Percentiles rank a stretch among this genome's conserved stretches.
These are phyloP conservation scores for Ramalina intermedia DNA, from an alignment of 495 filamentous ascomycete genomes.

Conservation along the genomic window DNA sequence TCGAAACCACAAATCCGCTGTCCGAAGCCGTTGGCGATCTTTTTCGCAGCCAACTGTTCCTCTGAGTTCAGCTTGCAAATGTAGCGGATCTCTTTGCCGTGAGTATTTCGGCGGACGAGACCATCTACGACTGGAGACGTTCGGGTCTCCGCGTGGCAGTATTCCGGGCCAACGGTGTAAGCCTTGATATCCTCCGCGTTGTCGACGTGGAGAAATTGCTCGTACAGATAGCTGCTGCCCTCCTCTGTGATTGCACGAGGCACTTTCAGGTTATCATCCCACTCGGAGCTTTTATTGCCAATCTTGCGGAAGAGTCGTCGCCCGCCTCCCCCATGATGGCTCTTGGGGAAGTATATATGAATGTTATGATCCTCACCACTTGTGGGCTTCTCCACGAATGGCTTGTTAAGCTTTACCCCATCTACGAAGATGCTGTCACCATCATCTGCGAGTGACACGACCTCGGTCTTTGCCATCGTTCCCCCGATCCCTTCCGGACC, in stretches of 20 bases:
- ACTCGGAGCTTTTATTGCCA: slow-evolving; percentile 95
- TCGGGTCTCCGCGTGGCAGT: slow-evolving; percentile 90
- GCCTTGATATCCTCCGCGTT: slow-evolving; percentile 98
- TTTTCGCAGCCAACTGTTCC: slow-evolving; percentile 71
- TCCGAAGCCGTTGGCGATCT: slow-evolving; percentile 84
- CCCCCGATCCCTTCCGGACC: slow-evolving; percentile 60
- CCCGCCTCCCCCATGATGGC: slow-evolving; percentile 60
- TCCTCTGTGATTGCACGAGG: slow-evolving; percentile 70
- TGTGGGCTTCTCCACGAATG: slow-evolving; percentile 97
- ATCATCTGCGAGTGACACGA: slow-evolving; percentile 71
- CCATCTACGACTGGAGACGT: slow-evolving; percentile 97
- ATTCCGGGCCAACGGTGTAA: slow-evolving; percentile 88
- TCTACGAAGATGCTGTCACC: slow-evolving; percentile 81
- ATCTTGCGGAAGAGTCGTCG: slow-evolving; percentile 90
- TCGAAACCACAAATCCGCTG: slow-evolving; percentile 96
- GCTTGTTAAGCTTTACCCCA: slow-evolving; percentile 67
- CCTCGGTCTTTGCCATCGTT: slow-evolving; percentile 38
- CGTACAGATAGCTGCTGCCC: slow-evolving; percentile 79
- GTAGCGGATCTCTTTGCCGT: slow-evolving; percentile 94
- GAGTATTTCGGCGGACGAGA: slow-evolving; percentile 84
- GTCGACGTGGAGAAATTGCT: slow-evolving; percentile 89
- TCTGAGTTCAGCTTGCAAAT: slow-evolving; percentile 71
- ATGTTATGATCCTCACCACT: slow-evolving; percentile 99
- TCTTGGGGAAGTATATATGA: slow-evolving; percentile 85
- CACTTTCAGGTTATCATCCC: slow-evolving; percentile 55